phyloP scores from a whole-genome alignment of 495 filamentous ascomycete genomes.

The Lepidopterella palustris region DNA sequence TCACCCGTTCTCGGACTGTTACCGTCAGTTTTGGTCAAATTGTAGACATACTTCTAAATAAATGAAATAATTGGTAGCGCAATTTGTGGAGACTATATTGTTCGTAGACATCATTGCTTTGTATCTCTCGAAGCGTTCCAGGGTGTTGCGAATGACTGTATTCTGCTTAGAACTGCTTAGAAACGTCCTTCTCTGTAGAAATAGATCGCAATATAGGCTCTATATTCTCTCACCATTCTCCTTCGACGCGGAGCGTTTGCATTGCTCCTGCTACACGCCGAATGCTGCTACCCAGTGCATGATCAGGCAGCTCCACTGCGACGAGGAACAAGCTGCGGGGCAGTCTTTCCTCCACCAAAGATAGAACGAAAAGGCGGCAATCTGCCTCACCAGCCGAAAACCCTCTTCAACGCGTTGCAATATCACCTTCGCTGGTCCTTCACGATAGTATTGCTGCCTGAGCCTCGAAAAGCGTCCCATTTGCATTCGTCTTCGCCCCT shows the following conservation, averaged over 20 bases:
- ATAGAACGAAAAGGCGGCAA: constrained; percentile 1
- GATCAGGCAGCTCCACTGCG: neutral
- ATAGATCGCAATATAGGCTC: neutral
- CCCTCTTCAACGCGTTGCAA: neutral
- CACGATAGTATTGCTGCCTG: neutral
- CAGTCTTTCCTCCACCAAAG: neutral
- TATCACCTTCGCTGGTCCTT: neutral
- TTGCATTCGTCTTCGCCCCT: neutral
- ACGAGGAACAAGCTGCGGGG: neutral
- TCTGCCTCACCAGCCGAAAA: neutral
- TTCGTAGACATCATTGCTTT: too few relatives aligned
- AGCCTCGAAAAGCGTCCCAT: neutral
- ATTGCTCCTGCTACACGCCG: neutral
- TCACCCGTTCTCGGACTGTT: too few relatives aligned
- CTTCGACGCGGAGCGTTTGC: neutral
- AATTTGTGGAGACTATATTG: too few relatives aligned
- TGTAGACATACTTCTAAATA: too few relatives aligned
- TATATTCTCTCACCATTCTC: neutral
- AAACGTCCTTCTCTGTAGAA: neutral
- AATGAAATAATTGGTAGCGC: too few relatives aligned
- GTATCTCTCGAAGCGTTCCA: too few relatives aligned
- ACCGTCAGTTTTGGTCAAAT: too few relatives aligned
- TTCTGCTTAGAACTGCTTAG: too few relatives aligned
- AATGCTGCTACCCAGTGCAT: neutral
- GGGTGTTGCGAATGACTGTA: too few relatives aligned